phyloP scores from a whole-genome alignment of 1,284 basidiomycete genomes.

The Kalmanozyma brasiliensis region DNA sequence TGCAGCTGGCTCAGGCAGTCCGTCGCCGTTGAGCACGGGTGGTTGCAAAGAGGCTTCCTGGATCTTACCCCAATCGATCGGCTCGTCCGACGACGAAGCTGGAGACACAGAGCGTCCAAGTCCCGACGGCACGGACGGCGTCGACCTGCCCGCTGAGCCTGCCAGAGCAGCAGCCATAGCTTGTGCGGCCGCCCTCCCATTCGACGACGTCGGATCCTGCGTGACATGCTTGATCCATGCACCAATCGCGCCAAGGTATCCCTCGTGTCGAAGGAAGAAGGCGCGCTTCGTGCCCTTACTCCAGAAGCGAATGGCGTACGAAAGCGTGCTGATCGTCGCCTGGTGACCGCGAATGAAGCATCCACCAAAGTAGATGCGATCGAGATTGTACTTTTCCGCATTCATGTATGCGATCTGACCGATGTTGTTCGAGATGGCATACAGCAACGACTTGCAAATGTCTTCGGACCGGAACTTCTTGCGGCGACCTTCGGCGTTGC shows the following conservation, averaged over 20 bases:
- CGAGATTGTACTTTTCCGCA: slow-evolving; percentile 96
- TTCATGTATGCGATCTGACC: slow-evolving; percentile 99
- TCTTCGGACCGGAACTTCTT: slow-evolving; percentile 87
- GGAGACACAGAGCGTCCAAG: slow-evolving; percentile 30
- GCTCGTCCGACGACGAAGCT: slow-evolving; percentile 25
- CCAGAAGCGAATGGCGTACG: slow-evolving; percentile 99
- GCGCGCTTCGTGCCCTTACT: slow-evolving; percentile 97
- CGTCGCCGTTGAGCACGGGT: slow-evolving; percentile 31
- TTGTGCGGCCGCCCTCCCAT: slow-evolving; percentile 19
- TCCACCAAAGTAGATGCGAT: slow-evolving; percentile 98
- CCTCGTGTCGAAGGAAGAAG: slow-evolving; percentile 95
- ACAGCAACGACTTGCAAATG: slow-evolving; percentile 86
- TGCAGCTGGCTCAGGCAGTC: slow-evolving; percentile 22
- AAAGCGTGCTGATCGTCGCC: slow-evolving; percentile 95
- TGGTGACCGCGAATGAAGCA: slow-evolving; percentile 99
- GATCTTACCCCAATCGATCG: slow-evolving; percentile 32
- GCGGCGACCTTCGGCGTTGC: slow-evolving; percentile 69
- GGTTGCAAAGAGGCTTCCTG: slow-evolving; percentile 22
- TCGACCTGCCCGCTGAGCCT: slow-evolving; percentile 20
- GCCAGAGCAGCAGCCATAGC: slow-evolving; percentile 23
- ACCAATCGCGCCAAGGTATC: slow-evolving; percentile 83
- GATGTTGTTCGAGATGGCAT: slow-evolving; percentile 98
- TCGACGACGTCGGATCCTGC: slow-evolving; percentile 29
- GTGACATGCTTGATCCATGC: slow-evolving; percentile 66
- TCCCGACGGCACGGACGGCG: slow-evolving; percentile 28